Conservation (phyloP, 345 rosid genomes). For the Boechera retrofracta region DNA sequence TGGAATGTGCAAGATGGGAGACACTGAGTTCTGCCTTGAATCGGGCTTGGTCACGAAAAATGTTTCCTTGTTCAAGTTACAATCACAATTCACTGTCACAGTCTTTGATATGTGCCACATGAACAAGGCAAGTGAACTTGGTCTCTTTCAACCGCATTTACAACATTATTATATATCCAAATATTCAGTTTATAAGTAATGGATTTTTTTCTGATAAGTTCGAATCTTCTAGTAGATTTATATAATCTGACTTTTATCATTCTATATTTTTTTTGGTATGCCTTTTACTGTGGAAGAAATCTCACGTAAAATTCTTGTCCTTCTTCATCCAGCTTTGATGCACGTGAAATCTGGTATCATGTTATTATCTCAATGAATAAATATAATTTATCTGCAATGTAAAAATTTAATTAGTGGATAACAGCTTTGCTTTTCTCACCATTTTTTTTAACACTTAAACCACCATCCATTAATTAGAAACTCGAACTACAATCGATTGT, state of each 20-base stretch:
- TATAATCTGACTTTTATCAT: constrained; percentile 23
- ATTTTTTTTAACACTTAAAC: too few species aligned
- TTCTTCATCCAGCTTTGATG: constrained; percentile 41
- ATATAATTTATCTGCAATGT: background rate
- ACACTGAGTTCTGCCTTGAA: too few species aligned
- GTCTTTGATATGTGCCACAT: background rate
- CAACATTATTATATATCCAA: background rate
- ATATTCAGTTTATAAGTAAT: constrained; percentile 12
- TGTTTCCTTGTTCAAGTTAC: too few species aligned
- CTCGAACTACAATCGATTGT: too few species aligned
- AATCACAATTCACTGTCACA: too few species aligned
- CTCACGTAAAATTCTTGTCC: constrained; percentile 40
- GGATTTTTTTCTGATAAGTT: constrained; percentile 31
- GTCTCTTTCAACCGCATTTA: constrained; percentile 16
- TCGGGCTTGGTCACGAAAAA: too few species aligned
- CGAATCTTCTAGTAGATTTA: constrained; percentile 41
- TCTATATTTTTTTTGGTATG: background rate
- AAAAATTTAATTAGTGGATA: constrained; percentile 1
- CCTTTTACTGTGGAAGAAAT: constrained; percentile 39
- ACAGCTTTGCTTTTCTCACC: background rate
- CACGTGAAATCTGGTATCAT: constrained; percentile 43
- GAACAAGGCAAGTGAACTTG: constrained; percentile 3
- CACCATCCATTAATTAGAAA: too few species aligned
- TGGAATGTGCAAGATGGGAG: too few species aligned
- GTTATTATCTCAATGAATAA: constrained; percentile 25